Base-by-base conservation (phyloP, 495 filamentous ascomycete species). In the Aspergillus heteromorphus region DNA sequence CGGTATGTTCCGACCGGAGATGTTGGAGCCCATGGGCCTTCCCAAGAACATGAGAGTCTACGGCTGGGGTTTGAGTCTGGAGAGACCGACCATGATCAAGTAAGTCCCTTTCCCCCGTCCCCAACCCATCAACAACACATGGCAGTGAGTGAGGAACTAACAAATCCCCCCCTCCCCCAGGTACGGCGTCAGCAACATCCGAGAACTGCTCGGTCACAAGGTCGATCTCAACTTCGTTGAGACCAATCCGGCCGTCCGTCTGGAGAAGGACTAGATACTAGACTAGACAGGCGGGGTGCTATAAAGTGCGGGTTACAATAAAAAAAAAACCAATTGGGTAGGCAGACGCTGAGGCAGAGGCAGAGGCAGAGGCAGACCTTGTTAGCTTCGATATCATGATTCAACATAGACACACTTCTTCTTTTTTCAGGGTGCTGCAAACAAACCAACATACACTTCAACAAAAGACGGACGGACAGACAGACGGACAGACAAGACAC, bases 21-120 rank as follows among this genome's bases (percentile, higher is more conserved):
- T 97, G 91, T 68, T 98, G 63, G 84, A 91, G 71, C 78, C 87
- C 2, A 92, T 95, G 87, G 91, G 91, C 40, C 69, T 96, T 58
- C 91, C 92, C 17, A 88, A 85, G 75, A 83, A 91, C 67, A 82
- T 96, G 84, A 68, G 83, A 54, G 89, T 95, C 2, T 96, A 93
- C 72, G 91, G 91, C 27, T 97, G 87, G 83, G 92, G 92, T 19
- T 73, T 96, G 69, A 88, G 83, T 75, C 70, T 97, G 68, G 92
- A 97, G 79, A 73, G 93, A 63, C 93, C 93, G 43, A 98, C 93
- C 8, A 98, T 97, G 93, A 98, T 98, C 65, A 93, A 95, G 78
- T 87, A 74, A 67, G 76, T 73, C 1, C 19, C 40, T 40, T 14
- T 14, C 7, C 20, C n/a, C 1, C 18, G 11, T 10, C 11, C 40